Evolutionary conservation across 2,329 filamentous ascomycete genomes (phyloP), one percentile per base, ranked within the genome.

Genomic region (Fusarium pseudonygamai): DNA sequence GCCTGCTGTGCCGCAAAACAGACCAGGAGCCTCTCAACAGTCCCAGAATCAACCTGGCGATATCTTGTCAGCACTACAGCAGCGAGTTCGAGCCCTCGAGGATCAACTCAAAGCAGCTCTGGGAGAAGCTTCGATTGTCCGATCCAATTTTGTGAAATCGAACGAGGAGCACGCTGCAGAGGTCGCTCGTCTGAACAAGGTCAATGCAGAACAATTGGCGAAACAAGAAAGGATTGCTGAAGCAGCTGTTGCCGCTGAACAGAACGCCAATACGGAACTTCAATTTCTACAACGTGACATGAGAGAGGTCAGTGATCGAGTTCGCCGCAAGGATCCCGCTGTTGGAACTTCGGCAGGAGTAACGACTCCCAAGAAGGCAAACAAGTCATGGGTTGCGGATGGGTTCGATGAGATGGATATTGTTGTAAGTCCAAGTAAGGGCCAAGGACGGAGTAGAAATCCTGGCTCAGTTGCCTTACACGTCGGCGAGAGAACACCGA

Each of bases 61-160:
- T 66, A 79, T 87, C 32, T 67, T 87, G 11, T 80, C 84, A 7
- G 82, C 84, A 0, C 81, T 90, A 5, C 87, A 89, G 73, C 86
- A 87, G 36, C 85, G 87, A 42, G 81, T 91, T 39, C 82, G 83
- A 13, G 83, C 85, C 4, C 83, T 92, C 7, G 86, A 89, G 73
- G 82, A 87, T 11, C 88, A 90, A 56, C 85, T 92, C 22, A 86
- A 85, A 60, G 87, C 88, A 6, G 92, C 93, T 75, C 85, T 89
- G 24, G 93, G 93, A 56, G 93, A 95, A 79, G 90, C 91, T 34
- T 87, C 92, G 57, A 94, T 95, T 68, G 86, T 95, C n/a, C 89
- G 93, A 39, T 88, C 89, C 67, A 93, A 93, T 67, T 87, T 90
- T 45, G 88, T 91, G 56, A 92, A 90, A 75, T 84, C 86, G 0